Evolutionary conservation across 257 asterid species (phyloP), one percentile per base, ranked within the genome.

Genomic region (Knoxia roxburghii): DNA sequence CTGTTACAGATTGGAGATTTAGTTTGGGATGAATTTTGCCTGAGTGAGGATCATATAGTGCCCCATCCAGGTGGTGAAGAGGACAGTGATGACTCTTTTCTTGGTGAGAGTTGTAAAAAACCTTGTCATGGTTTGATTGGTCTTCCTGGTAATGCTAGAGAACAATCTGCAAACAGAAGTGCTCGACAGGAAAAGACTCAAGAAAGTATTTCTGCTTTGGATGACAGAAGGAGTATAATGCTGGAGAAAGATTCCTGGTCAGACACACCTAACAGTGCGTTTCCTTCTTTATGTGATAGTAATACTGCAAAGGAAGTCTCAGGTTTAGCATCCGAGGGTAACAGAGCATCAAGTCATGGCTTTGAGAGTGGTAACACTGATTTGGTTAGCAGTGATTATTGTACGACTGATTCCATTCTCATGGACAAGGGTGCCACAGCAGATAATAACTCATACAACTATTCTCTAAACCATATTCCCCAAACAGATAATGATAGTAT

Each of bases 1-100:
- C 73, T 85, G 75, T 79, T 85, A 69, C 95, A 90, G 97, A 80
- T 90, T 29, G 97, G 85, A 79, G 95, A 90, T 76, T 76, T 78
- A 15, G 76, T 30, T 67, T 88, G 97, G 97, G 90, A 85, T 77
- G 91, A 89, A 61, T 61, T 87, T 73, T 79, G 79, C 70, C 83
- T 35, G 65, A 78, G 76, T 59, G 95, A 83, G 65, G 96, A 89
- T 73, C 97, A 86, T 85, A 83, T 83, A 79, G 97, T 93, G 35
- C 92, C 96, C 41, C 79, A 73, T 73, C 82, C 88, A 56, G 48
- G 74, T 70, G 72, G 43, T 40, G 78, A 40, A 45, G 77, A 49
- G 30, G 68, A 71, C 37, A 58, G 65, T 66, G 80, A 80, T 60
- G 61, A 72, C 65, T 71, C 80, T 65, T 68, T 51, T 67, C 71